phyloP scores from a whole-genome alignment of 2,329 filamentous ascomycete species.

The Ophiostoma triangulosporum region DNA sequence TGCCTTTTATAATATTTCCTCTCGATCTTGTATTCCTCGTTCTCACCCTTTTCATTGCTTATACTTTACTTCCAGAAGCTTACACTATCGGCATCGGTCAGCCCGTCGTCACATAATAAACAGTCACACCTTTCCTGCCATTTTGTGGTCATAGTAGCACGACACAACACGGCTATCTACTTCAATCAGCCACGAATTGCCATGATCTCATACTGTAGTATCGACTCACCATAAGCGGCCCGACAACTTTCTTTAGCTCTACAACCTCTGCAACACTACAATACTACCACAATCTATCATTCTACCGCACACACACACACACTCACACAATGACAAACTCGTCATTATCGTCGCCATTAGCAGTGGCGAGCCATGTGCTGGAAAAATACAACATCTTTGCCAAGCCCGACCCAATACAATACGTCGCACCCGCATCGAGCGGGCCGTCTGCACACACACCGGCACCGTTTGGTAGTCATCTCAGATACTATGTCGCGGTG shows the following conservation, averaged over 20 bases:
- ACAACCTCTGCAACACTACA: no score
- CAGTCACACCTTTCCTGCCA: not conserved
- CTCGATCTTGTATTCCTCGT: not conserved
- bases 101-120: not conserved
- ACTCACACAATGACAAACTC: conserved; percentile 15
- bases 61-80: not conserved
- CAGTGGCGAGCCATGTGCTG: conserved; percentile 9
- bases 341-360: conserved; percentile 5
- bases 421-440: conserved; percentile 18
- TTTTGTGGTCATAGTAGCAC: not conserved
- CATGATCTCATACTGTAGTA: not conserved
- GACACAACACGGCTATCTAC: not conserved
- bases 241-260: not conserved
- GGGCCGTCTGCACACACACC: conserved; percentile 17
- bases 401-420: conserved; percentile 15
- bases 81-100: not conserved
- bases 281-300: not conserved
- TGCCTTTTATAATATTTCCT: not conserved
- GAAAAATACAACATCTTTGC: conserved; percentile 13
- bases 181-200: not conserved
- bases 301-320: not conserved
- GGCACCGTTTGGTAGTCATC: conserved; percentile 16
- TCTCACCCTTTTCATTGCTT: not conserved
- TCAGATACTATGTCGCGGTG: conserved; percentile 30
- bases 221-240: not conserved